These are phyloP conservation scores for Myxozyma neglecta DNA, from an alignment of 805 yeast genomes.

Conservation along the genomic window DNA sequence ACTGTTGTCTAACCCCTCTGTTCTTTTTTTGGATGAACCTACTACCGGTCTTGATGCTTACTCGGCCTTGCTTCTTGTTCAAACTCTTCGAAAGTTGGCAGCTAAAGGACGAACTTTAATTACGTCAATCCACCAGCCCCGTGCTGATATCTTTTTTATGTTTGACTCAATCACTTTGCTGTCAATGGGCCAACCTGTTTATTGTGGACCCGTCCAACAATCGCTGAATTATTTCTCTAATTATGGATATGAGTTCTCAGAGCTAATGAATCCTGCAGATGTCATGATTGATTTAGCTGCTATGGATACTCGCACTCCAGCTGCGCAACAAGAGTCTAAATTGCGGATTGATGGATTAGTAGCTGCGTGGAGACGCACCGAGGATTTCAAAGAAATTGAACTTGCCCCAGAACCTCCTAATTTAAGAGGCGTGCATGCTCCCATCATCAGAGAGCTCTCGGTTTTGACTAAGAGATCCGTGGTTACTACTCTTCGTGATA, in stretches of 20 bases:
- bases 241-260: conserved; percentile 50
- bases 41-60: conserved; percentile 84
- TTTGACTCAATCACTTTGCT: conserved; percentile 69
- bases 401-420: conserved; percentile 19
- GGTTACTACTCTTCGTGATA: conserved; percentile 53
- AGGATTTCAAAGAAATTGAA: background rate
- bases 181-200: conserved; percentile 57
- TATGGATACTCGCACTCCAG: conserved; percentile 49
- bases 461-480: conserved; percentile 51
- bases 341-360: conserved; percentile 43
- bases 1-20: conserved; percentile 69
- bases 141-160: conserved; percentile 68
- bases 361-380: conserved; percentile 42
- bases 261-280: conserved; percentile 61
- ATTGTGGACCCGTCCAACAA: conserved; percentile 48
- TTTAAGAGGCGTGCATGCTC: conserved; percentile 41
- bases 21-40: conserved; percentile 81
- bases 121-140: conserved; percentile 79
- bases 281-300: conserved; percentile 58
- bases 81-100: conserved; percentile 60
- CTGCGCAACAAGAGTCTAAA: conserved; percentile 42
- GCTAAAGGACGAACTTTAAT: conserved; percentile 66
- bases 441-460: conserved; percentile 46
- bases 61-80: conserved; percentile 65
- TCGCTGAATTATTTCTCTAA: conserved; percentile 52